Evolutionary conservation across 305 asterid genomes (phyloP), one percentile per base, ranked within the genome.

Genomic region (Euphrasia arctica): DNA sequence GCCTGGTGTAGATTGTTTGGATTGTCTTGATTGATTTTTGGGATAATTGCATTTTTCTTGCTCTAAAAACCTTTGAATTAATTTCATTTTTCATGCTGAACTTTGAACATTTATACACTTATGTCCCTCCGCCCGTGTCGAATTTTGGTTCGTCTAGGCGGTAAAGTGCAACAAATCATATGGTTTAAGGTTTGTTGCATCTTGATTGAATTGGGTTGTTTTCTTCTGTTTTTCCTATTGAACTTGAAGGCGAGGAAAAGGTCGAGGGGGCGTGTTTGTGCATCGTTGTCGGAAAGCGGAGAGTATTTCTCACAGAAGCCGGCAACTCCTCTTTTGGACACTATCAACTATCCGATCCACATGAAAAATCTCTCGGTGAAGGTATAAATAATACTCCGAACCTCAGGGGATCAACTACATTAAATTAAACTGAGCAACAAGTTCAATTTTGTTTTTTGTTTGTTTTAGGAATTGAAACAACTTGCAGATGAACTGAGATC

Each of bases 281-380:
- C 96, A 72, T 70, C 94, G 45, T 65, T 85, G 56, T 78, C 97
- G 18, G 94, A 87, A 65, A 71, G 74, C 13, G 97, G 82, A 62
- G 98, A 92, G 67, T 92, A 92, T 74, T 79, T 74, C 77, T 82
- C 96, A 3, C 88, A 87, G 70, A 85, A 85, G 71, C 98, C 98
- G 31, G 96, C 94, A 62, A 92, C 98, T 66, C 98, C 98, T 59
- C 88, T 92, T 67, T 63, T 92, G 83, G 98, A 92, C 80, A 92
- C 97, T 1, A 77, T 92, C 68, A 92, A 87, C 74, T 92, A 83
- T 75, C 98, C 98, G 29, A 80, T 92, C 73, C 98, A 92, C 79
- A 87, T 89, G 95, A 92, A 92, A 71, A 92, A 89, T 75, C 95
- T 92, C 9, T 85, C 98, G 9, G 42, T 70, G 10, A 92, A 92